Evolutionary conservation across 1,284 basidiomycete species (phyloP), one percentile per base, ranked within the genome.

Genomic region (Paramarasmius palmivorus): DNA sequence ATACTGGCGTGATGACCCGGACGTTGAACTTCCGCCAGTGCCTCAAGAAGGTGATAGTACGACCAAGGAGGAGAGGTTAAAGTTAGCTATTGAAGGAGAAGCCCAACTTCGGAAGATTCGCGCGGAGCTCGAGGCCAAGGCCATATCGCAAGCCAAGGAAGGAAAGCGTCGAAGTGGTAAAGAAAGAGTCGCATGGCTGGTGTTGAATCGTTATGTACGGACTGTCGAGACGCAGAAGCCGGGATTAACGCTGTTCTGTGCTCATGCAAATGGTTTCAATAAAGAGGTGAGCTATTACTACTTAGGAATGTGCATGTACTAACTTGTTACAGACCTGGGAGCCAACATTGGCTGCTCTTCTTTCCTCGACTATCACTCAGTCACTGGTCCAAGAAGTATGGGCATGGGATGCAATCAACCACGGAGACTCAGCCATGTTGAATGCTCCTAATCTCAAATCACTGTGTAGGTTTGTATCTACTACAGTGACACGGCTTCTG

Each of bases 241-340:
- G 1, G 81, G 84, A 0, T 40, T 88, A 35, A 93, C 90, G 0
- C 70, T 94, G 36, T 78, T 94, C 56, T 70, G 90, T 39, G 79
- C 81, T 8, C 92, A 93, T 63, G 91, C 89, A 1, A 93, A 89
- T 66, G 92, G 92, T 5, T 85, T 94, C 61, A 83, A 84, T 57
- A 93, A 93, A 68, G 89, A 93, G 81, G 90, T 84, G 53, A 57
- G 79, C 62, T 14, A 17, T 17, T 32, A 15, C 8, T 37, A 7
- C 4, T 3, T 2, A 17, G 32, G 14, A n/a, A 22, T 40, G 39
- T 19, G 35, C 25, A 25, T 14, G 32, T 7, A 47, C 29, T 25
- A 26, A 17, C 4, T 35, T 2, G 34, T 23, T 49, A 1, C 60
- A 88, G 83, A 82, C 77, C 29, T 92, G 86, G 83, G 86, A 90